Evolutionary conservation across 495 filamentous ascomycete species (phyloP).

Genomic region (Cenococcum geophilum): DNA sequence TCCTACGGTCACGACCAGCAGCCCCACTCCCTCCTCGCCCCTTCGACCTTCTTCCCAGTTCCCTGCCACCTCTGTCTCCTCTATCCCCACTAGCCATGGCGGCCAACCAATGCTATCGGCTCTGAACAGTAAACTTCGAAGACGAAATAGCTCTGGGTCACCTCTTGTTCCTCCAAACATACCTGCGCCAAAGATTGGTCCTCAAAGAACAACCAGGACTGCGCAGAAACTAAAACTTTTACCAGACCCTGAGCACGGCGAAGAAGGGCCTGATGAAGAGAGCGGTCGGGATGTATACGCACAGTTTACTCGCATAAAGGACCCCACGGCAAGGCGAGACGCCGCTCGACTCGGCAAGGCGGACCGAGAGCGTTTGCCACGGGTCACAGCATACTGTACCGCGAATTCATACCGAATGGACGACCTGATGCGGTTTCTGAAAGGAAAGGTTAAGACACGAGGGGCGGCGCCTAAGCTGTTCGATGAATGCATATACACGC

Average conservation of each 20-base stretch:
- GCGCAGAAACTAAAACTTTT: slow-evolving; percentile 93
- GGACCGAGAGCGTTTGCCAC: slow-evolving; percentile 75
- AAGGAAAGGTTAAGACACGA: slow-evolving; percentile 65
- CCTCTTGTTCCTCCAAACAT: slow-evolving; percentile 45
- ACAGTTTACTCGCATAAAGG: slow-evolving; percentile 91
- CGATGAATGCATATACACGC: slow-evolving; percentile 95
- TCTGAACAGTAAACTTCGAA: slow-evolving; percentile 77
- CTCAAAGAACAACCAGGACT: slow-evolving; percentile 89
- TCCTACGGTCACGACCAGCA: slow-evolving; percentile 55
- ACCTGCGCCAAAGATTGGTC: slow-evolving; percentile 71
- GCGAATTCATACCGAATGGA: slow-evolving; percentile 86
- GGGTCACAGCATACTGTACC: slow-evolving; percentile 95
- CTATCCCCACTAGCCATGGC: slow-evolving; percentile 35
- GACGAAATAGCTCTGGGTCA: slow-evolving; percentile 76
- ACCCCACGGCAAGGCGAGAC: slow-evolving; percentile 86
- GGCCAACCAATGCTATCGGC: slow-evolving; percentile 65
- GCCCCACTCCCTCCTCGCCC: slow-evolving; percentile 39
- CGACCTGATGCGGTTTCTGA: slow-evolving; percentile 78
- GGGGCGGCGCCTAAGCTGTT: slow-evolving; percentile 83
- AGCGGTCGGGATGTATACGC: slow-evolving; percentile 93
- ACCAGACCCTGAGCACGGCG: slow-evolving; percentile 78
- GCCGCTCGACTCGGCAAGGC: slow-evolving; percentile 90
- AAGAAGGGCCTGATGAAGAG: slow-evolving; percentile 73
- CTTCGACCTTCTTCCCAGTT: slow-evolving; percentile 38
- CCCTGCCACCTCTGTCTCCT: slow-evolving; percentile 13